These are phyloP conservation scores for Amniculicola lignicola DNA, from an alignment of 495 filamentous ascomycete species.

Conservation along the genomic window DNA sequence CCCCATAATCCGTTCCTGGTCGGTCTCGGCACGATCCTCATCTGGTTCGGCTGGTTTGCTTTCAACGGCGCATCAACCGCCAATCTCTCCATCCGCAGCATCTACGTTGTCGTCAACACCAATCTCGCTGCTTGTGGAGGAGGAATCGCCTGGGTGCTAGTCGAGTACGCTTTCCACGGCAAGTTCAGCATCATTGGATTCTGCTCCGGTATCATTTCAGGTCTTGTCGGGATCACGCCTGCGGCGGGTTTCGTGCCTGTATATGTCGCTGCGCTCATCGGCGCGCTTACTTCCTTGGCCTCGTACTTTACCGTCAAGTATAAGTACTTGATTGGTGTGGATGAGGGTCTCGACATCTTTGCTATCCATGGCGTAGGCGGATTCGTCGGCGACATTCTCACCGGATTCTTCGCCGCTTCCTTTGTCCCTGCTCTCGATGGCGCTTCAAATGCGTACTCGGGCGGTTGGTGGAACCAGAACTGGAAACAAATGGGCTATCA, in stretches of 20 bases:
- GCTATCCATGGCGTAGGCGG: constrained; percentile 35
- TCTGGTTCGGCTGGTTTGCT: constrained; percentile 54
- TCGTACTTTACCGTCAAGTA: constrained; percentile 25
- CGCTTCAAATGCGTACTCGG: constrained; percentile 5
- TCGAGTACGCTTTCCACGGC: constrained; percentile 21
- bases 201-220: constrained; percentile 30
- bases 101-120: constrained; percentile 34
- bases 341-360: constrained; percentile 37
- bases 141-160: constrained; percentile 33
- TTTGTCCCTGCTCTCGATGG: constrained; percentile 33
- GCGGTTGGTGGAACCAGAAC: constrained; percentile 32
- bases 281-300: constrained; percentile 16
- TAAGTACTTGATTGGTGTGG: constrained; percentile 32
- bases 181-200: constrained; percentile 35
- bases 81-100: constrained; percentile 27
- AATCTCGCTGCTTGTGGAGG: constrained; percentile 34
- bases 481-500: constrained; percentile 36
- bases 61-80: constrained; percentile 35
- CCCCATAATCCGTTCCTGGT: constrained; percentile 39
- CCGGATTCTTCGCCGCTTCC: constrained; percentile 30
- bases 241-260: constrained; percentile 31
- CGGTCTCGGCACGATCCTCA: constrained; percentile 49
- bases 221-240: constrained; percentile 31
- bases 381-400: constrained; percentile 31
- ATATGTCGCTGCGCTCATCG: constrained; percentile 26